These are phyloP conservation scores for Tephrocybe sp. DNA, from an alignment of 768 basidiomycete genomes.

Conservation along the genomic window DNA sequence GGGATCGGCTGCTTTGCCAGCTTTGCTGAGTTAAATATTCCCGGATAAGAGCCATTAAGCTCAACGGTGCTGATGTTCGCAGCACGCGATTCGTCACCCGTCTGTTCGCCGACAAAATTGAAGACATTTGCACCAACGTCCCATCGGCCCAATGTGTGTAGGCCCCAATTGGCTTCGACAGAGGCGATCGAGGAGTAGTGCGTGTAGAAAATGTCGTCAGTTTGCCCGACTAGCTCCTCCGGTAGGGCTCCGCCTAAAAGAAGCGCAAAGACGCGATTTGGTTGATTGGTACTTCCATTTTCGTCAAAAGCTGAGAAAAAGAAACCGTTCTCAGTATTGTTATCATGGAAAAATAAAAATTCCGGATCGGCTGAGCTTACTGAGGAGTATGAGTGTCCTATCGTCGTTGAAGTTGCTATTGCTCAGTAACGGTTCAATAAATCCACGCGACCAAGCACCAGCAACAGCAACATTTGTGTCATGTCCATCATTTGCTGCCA, in stretches of 20 bases:
- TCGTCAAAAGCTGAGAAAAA: slow-evolving; percentile 52
- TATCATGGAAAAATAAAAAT: not conserved
- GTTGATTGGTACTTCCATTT: slow-evolving; percentile 34
- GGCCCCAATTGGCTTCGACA: slow-evolving; percentile 60
- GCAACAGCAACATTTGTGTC: slow-evolving; percentile 56
- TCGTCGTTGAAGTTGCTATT: slow-evolving; percentile 54
- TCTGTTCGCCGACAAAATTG: slow-evolving; percentile 44
- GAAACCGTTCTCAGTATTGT: not conserved
- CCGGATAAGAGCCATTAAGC: slow-evolving; percentile 26
- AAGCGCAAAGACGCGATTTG: slow-evolving; percentile 48
- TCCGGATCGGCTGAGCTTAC: slow-evolving; percentile 32
- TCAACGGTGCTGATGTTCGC: slow-evolving; percentile 10
- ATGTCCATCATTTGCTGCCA: slow-evolving; percentile 51
- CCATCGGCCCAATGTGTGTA: slow-evolving; percentile 55
- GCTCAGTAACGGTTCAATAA: slow-evolving; percentile 50
- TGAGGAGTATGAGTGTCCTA: slow-evolving; percentile 57
- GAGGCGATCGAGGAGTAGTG: slow-evolving; percentile 61
- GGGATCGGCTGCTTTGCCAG: slow-evolving; percentile 20
- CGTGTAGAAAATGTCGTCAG: slow-evolving; percentile 55
- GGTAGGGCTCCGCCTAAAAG: slow-evolving; percentile 48
- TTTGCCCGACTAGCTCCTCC: slow-evolving; percentile 36
- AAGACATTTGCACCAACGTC: slow-evolving; percentile 47
- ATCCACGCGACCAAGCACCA: slow-evolving; percentile 45
- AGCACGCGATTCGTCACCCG: slow-evolving; percentile 37
- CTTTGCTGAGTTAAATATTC: slow-evolving; percentile 21